Conservation (phyloP, 495 filamentous ascomycete species). For the Penicillium roqueforti region DNA sequence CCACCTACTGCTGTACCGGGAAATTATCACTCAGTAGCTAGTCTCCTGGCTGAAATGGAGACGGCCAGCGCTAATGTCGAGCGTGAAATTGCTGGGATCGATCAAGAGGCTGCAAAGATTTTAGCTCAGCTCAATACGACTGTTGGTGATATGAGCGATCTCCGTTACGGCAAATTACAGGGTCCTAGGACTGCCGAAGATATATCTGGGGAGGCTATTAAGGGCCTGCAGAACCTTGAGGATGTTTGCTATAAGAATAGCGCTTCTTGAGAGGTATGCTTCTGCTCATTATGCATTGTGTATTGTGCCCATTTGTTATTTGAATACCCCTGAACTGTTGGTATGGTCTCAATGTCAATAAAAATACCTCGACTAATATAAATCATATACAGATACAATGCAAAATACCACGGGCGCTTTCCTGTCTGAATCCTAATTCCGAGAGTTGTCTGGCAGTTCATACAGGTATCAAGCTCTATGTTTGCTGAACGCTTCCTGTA, state of each 20-base stretch:
- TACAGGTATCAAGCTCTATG: background rate
- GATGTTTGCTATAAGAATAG: conserved; percentile 51
- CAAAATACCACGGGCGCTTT: background rate
- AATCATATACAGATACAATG: background rate
- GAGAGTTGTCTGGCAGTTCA: background rate
- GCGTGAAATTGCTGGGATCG: conserved; percentile 57
- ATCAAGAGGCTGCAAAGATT: conserved; percentile 58
- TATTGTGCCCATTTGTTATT: background rate
- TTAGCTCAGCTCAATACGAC: conserved; percentile 58
- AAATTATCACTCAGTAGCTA: conserved; percentile 55
- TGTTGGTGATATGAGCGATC: conserved; percentile 71
- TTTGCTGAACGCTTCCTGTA: background rate
- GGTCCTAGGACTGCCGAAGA: conserved; percentile 56
- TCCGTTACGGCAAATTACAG: conserved; percentile 73
- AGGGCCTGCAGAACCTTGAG: conserved; percentile 54
- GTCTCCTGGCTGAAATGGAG: conserved; percentile 65
- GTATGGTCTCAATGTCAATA: background rate
- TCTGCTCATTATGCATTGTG: background rate
- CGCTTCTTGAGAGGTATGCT: conserved; percentile 7
- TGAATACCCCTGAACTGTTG: background rate
- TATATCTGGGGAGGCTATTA: conserved; percentile 54
- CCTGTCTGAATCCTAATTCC: background rate
- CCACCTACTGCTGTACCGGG: conserved; percentile 33
- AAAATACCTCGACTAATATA: background rate
- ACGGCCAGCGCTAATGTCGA: conserved; percentile 61